Conservation (phyloP, 208 protist species). For the Wallacemonas rigidus region DNA sequence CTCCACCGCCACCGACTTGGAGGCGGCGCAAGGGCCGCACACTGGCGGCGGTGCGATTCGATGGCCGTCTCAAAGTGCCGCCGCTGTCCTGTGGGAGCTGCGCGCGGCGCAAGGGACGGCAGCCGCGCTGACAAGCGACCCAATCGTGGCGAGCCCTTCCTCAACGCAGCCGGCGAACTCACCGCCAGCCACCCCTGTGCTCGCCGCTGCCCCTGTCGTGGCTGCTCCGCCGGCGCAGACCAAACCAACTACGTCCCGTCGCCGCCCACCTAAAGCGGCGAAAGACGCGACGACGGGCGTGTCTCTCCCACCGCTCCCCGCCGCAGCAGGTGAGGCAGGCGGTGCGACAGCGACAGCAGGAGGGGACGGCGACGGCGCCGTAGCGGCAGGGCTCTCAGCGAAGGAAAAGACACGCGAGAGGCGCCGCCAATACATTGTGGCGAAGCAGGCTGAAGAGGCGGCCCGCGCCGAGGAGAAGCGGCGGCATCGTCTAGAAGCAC, state of each 20-base stretch:
- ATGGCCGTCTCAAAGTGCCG: slow-evolving; percentile 18
- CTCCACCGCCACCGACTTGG: neutral
- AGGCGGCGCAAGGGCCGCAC: neutral
- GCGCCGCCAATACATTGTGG: slow-evolving; percentile 3
- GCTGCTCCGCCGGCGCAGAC: neutral
- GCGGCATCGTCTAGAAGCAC: neutral
- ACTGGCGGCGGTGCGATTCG: slow-evolving; percentile 17
- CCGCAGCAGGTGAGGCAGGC: no score
- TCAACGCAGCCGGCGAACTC: neutral
- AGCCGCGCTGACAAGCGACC: neutral
- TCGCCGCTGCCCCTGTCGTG: neutral
- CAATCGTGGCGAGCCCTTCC: neutral
- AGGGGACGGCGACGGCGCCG: no score
- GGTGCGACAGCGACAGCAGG: no score
- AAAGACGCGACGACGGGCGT: neutral
- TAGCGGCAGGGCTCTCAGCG: neutral
- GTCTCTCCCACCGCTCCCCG: no score
- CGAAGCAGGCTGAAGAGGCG: slow-evolving; percentile 2
- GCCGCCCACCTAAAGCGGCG: neutral
- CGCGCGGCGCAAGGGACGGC: neutral
- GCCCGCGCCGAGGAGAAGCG: neutral
- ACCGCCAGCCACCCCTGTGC: neutral
- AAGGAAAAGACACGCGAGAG: slow-evolving; percentile 10
- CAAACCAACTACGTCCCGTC: neutral
- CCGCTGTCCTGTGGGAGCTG: slow-evolving; percentile 19